Percentiles rank a stretch among this genome's conserved stretches.
phyloP scores from a whole-genome alignment of 2,329 filamentous ascomycete species.

The Exophiala viscosa region DNA sequence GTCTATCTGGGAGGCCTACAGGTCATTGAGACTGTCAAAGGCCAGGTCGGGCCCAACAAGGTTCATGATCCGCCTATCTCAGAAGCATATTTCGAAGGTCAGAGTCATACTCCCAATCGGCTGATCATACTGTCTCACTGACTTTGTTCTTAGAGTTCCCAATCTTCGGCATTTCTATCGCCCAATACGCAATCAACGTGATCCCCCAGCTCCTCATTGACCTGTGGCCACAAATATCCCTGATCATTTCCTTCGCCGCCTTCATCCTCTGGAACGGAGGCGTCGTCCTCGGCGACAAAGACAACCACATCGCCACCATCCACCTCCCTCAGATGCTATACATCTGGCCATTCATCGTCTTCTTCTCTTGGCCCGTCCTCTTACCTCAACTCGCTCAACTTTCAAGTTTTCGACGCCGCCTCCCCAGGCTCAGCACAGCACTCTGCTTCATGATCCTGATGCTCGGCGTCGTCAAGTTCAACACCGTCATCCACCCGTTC shows the following conservation, averaged over 20 bases:
- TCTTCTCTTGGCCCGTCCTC: slow-evolving; percentile 82
- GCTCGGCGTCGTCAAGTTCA: slow-evolving; percentile 62
- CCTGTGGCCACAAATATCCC: slow-evolving; percentile 49
- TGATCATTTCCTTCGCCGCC: slow-evolving; percentile 63
- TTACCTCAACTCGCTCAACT: slow-evolving; percentile 47
- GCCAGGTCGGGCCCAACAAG: slow-evolving; percentile 32
- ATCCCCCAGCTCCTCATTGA: slow-evolving; percentile 36
- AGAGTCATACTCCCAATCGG: slow-evolving; percentile 8
- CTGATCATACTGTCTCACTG: not conserved
- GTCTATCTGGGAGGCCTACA: slow-evolving; percentile 46
- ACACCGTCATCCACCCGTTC: slow-evolving; percentile 94
- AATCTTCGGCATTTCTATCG: slow-evolving; percentile 55
- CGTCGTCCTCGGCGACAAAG: slow-evolving; percentile 94
- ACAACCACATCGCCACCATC: slow-evolving; percentile 84
- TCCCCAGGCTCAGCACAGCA: slow-evolving; percentile 40
- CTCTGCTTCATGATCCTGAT: slow-evolving; percentile 41
- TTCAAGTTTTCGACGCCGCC: slow-evolving; percentile 33
- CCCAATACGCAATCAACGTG: slow-evolving; percentile 46
- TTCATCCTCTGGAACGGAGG: slow-evolving; percentile 87
- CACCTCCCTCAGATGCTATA: slow-evolving; percentile 93
- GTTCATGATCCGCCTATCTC: slow-evolving; percentile 50
- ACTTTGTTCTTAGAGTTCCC: slow-evolving; percentile 28
- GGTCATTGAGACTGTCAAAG: slow-evolving; percentile 34
- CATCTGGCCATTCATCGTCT: slow-evolving; percentile 82
- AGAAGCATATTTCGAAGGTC: slow-evolving; percentile 50